Evolutionary conservation across 345 rosid species (phyloP).

Genomic region (Syzygium oleosum): DNA sequence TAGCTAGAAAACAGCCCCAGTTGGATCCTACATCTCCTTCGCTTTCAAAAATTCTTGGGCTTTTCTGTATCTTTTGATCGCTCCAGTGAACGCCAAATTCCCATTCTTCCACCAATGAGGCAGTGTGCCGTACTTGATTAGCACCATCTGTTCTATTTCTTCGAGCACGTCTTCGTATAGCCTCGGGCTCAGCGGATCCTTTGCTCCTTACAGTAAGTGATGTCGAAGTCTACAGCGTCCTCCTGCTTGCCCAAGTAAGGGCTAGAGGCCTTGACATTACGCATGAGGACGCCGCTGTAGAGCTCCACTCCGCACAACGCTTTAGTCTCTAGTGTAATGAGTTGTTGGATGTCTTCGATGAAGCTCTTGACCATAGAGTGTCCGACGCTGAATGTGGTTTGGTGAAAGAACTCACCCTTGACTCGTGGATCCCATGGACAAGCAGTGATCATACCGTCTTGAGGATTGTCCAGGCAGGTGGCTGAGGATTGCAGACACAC

Average conservation of each 20-base stretch:
- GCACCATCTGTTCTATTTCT: constrained; percentile 75
- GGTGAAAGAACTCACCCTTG: constrained; percentile 55
- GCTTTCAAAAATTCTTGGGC: constrained; percentile 34
- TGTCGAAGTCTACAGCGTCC: constrained; percentile 68
- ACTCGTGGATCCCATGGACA: constrained; percentile 79
- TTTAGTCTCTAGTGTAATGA: constrained; percentile 30
- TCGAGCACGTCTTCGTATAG: constrained; percentile 56
- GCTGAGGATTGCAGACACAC: constrained; percentile 58
- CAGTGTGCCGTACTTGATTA: constrained; percentile 57
- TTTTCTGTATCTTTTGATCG: constrained; percentile 35
- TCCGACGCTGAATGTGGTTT: constrained; percentile 43
- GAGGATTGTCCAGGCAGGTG: constrained; percentile 59
- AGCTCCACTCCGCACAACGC: constrained; percentile 50
- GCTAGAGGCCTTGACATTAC: constrained; percentile 54
- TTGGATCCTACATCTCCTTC: constrained; percentile 45
- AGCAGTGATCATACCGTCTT: constrained; percentile 43
- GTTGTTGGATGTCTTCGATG: constrained; percentile 55
- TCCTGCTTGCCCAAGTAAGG: constrained; percentile 70
- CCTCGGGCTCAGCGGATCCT: constrained; percentile 53
- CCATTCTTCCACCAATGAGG: constrained; percentile 93
- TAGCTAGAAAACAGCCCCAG: constrained; percentile 61
- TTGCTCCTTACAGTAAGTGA: constrained; percentile 63
- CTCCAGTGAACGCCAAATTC: constrained; percentile 50
- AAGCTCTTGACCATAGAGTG: constrained; percentile 39
- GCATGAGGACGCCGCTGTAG: constrained; percentile 71